Evolutionary conservation across 2,329 filamentous ascomycete species (phyloP).

Genomic region (Nemania serpens): DNA sequence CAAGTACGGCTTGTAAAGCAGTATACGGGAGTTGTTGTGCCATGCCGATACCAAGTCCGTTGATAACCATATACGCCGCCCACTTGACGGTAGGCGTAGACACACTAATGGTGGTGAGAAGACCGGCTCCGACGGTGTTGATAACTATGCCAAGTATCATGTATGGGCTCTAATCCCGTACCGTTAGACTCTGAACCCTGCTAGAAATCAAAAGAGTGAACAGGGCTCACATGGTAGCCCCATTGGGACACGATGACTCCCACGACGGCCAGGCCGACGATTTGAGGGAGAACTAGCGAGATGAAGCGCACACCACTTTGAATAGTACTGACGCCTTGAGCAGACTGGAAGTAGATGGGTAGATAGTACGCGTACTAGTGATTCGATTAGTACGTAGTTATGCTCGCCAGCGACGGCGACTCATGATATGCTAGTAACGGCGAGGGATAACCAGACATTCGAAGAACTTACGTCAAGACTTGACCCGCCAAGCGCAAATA

Average conservation of each 20-base stretch:
- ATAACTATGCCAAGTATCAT: conserved; percentile 21
- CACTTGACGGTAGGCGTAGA: conserved; percentile 3
- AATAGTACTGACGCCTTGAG: conserved; percentile 11
- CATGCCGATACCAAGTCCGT: conserved; percentile 23
- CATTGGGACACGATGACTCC: conserved; percentile 18
- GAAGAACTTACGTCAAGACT: background rate
- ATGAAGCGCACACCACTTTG: conserved; percentile 23
- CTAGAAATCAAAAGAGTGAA: no score
- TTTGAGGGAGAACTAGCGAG: conserved; percentile 15
- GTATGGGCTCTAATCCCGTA: conserved; percentile 17
- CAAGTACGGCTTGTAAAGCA: conserved; percentile 20
- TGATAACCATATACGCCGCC: conserved; percentile 22
- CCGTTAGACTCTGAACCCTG: no score
- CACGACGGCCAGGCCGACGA: conserved; percentile 5
- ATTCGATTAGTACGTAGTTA: no score
- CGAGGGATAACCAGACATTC: background rate
- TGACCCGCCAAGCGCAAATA: conserved; percentile 10
- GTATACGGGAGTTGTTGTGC: conserved; percentile 21
- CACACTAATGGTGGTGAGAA: conserved; percentile 13
- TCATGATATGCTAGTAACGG: background rate
- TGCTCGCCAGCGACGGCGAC: no score
- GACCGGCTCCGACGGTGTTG: conserved; percentile 10
- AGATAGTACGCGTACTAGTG: conserved; percentile 26
- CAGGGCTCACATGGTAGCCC: conserved; percentile 27
- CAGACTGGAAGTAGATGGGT: conserved; percentile 26